Percentiles rank a stretch among this genome's conserved stretches.
phyloP scores from a whole-genome alignment of 2,329 filamentous ascomycete genomes.

The Calonectria fujianensis region DNA sequence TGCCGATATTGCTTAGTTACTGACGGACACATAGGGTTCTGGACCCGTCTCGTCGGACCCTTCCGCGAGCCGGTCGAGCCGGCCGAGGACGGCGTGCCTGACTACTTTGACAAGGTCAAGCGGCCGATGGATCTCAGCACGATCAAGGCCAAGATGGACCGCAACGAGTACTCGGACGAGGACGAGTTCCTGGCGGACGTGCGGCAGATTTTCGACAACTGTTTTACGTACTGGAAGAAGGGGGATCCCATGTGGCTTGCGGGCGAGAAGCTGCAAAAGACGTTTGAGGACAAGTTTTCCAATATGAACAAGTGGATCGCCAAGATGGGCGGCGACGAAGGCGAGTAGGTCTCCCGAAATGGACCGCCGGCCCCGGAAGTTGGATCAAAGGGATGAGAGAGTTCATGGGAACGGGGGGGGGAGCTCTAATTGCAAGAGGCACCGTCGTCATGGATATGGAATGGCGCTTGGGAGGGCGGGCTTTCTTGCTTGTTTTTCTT shows the following conservation, averaged over 20 bases:
- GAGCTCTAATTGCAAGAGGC: conserved; percentile 4
- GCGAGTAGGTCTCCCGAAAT: conserved; percentile 45
- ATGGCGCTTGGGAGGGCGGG: not conserved
- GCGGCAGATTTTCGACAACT: conserved; percentile 78
- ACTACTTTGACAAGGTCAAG: conserved; percentile 77
- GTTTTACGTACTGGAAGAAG: conserved; percentile 77
- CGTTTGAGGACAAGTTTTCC: conserved; percentile 75
- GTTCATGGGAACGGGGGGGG: not conserved
- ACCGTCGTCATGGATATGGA: not conserved
- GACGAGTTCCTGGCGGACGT: conserved; percentile 75
- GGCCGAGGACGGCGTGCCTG: conserved; percentile 73
- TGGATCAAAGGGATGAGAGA: conserved; percentile 3
- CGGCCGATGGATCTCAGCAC: conserved; percentile 78
- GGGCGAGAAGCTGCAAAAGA: conserved; percentile 75
- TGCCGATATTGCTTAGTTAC: conserved; percentile 4
- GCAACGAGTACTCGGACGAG: conserved; percentile 69
- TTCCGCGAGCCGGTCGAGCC: conserved; percentile 78
- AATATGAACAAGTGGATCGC: conserved; percentile 77
- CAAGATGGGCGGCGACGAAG: conserved; percentile 68
- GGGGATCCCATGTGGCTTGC: conserved; percentile 73
- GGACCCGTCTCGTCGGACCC: conserved; percentile 79
- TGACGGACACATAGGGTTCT: conserved; percentile 70
- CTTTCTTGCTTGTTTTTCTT: not conserved
- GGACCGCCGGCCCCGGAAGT: not conserved
- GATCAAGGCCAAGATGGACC: conserved; percentile 77